phyloP scores from a whole-genome alignment of 768 basidiomycete species.

The Porphyrellus cyaneotinctus region DNA sequence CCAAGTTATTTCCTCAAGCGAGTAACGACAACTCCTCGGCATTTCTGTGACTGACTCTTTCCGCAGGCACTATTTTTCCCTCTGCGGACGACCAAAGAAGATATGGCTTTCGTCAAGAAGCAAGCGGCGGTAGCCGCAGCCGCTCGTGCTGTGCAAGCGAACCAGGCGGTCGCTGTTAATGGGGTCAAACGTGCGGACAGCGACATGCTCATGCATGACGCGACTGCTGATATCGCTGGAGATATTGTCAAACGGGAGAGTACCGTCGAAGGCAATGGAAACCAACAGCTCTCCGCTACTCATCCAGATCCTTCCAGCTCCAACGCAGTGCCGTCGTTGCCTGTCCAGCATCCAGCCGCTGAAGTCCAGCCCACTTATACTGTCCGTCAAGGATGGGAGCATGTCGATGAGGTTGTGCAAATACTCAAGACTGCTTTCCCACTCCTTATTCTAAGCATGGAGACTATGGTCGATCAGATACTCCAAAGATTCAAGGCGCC shows the following conservation, averaged over 20 bases:
- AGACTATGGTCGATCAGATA: conserved; percentile 96
- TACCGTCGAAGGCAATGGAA: conserved; percentile 22
- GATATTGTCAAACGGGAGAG: conserved; percentile 27
- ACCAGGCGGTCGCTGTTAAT: conserved; percentile 24
- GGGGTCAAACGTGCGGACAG: conserved; percentile 29
- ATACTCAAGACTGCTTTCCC: conserved; percentile 96
- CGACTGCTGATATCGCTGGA: conserved; percentile 24
- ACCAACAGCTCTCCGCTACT: conserved; percentile 16
- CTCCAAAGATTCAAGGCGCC: conserved; percentile 82
- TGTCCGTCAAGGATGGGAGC: conserved; percentile 76
- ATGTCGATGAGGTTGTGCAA: conserved; percentile 90
- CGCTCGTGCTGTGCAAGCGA: conserved; percentile 35
- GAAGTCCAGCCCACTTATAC: conserved; percentile 28
- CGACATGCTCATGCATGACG: conserved; percentile 30
- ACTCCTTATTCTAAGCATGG: conserved; percentile 88
- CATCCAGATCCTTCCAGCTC: conserved; percentile 19
- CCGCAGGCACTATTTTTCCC: conserved; percentile 93
- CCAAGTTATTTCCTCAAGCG: conserved; percentile 90
- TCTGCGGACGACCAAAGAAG: conserved; percentile 78
- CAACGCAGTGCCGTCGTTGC: conserved; percentile 7
- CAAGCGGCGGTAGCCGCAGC: conserved; percentile 36
- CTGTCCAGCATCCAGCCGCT: conserved; percentile 13
- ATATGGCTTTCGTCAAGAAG: conserved; percentile 48
- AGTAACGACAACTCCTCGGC: conserved; percentile 20
- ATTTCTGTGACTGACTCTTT: conserved; percentile 6